These are phyloP conservation scores for Aureococcus anophagefferens DNA, from an alignment of 108 stramenopile species.

Conservation along the genomic window DNA sequence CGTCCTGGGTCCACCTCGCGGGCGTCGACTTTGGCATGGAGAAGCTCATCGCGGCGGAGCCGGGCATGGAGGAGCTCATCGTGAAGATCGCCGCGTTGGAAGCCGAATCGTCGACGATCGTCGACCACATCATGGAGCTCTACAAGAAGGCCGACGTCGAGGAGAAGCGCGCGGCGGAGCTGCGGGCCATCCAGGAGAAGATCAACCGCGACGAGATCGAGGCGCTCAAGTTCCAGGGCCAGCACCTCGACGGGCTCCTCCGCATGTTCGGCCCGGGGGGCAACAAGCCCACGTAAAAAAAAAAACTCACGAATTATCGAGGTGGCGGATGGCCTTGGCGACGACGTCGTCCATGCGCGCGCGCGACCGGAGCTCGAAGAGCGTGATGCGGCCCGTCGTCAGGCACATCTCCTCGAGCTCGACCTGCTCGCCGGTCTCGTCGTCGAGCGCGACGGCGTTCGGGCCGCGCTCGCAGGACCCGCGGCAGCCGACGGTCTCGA, in stretches of 20 bases:
- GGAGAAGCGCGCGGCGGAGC: slow-evolving; percentile 43
- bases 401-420: too few species aligned
- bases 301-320: too few species aligned
- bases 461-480: too few species aligned
- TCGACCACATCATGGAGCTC: slow-evolving; percentile 39
- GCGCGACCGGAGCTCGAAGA: too few species aligned
- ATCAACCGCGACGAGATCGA: slow-evolving; percentile 47
- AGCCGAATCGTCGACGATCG: slow-evolving; percentile 28
- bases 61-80: slow-evolving; percentile 48
- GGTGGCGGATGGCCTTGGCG: too few species aligned
- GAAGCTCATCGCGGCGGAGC: slow-evolving; percentile 56
- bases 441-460: too few species aligned
- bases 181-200: slow-evolving; percentile 38
- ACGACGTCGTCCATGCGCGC: too few species aligned
- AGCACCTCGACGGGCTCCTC: slow-evolving; percentile 52
- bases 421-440: too few species aligned
- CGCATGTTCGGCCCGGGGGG: slow-evolving; percentile 31
- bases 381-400: too few species aligned
- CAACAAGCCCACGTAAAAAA: too few species aligned
- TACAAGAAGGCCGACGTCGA: slow-evolving; percentile 43
- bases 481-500: too few species aligned
- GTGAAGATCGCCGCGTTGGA: slow-evolving; percentile 20
- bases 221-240: slow-evolving; percentile 53
- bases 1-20: slow-evolving; percentile 48
- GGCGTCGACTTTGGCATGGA: slow-evolving; percentile 47